Base-by-base conservation (phyloP, 164 flowering plant species). In the Tinospora cordifolia region DNA sequence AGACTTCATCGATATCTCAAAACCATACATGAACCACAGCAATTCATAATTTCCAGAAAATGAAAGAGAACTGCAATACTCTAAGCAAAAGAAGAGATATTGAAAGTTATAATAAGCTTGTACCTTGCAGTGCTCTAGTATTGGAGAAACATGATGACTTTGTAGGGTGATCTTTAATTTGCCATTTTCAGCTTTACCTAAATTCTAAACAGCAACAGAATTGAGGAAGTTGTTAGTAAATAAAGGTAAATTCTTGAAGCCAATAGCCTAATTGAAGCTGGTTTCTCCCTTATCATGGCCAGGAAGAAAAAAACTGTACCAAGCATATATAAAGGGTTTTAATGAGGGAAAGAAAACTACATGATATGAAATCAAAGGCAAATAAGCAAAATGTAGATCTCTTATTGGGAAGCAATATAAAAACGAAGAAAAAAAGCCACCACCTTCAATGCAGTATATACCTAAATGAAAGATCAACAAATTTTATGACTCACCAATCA, bases 61-160 rank as follows among this genome's bases (percentile, higher is more conserved):
- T 21, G 36, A 67, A 67, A 39, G 44, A 10, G 12, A 67, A 49
- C 4, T 12, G 22, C 0, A 67, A 44, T 67, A 67, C n/a, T 65
- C 24, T 26, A 12, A 8, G 22, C n/a, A 24, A 7, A 5, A 30
- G 36, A 30, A 30, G 36, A 30, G 36, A 44, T 67, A 5, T 15
- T 2, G 47, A 19, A 40, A 21, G 46, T 11, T 11, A 41, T 41
- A 41, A 57, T 21, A 27, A 41, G 25, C 46, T 24, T 70, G 19
- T 84, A 89, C 98, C 90, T 90, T 87, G 76, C 98, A 92, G 49
- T 81, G 77, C 81, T 94, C 98, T 60, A 92, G 79, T 40, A 94
- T 71, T 21, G 90, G 92, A 58, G 84, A 79, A 66, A 87, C 85
- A 63, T 83, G 86, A 78, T 85, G 83, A 75, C 88, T 86, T 84